Evolutionary conservation across 2,329 filamentous ascomycete genomes (phyloP), one percentile per base, ranked within the genome.

Genomic region (Pezicula carpinea): DNA sequence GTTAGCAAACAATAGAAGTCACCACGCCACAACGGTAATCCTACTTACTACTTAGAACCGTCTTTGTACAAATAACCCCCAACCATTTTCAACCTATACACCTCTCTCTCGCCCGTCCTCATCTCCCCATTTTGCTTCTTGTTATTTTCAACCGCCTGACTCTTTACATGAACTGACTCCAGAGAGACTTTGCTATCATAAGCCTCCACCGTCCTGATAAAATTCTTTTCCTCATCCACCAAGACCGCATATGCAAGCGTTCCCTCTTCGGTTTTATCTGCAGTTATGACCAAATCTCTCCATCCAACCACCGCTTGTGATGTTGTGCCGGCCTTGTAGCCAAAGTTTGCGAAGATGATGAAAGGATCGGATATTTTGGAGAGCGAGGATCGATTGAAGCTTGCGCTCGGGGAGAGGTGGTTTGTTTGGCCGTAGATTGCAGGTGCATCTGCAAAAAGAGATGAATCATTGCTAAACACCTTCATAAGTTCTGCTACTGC

Each of bases 11-110:
- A 4, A 6, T 26, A 8, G 18, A 17, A 19, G 8, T 13, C 15
- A 6, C 8, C 7, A 2, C 6, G 33, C 7, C n/a, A 40, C 14
- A 13, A 26, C 13, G n/a, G n/a, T n/a, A n/a, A n/a, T n/a, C n/a
- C n/a, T 21, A 22, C 38, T 40, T 19, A 40, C 38, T 18, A 11
- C 22, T 23, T 40, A 18, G 18, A 23, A 7, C 18, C 14, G 13
- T 40, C 38, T 19, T 40, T 40, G 15, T 40, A 40, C 14, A 40
- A 40, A 26, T 40, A 40, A 6, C 38, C 38, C 21, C 17, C 38
- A 7, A 40, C 21, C 4, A 40, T 40, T 19, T 22, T 22, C 18
- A 40, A 40, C 13, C 38, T 13, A 15, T 23, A 3, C 14, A 40
- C 38, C 18, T 40, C 38, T 19, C n/a, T 26, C 38, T 40, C 38